Evolutionary conservation across 257 asterid species (phyloP), one percentile per base, ranked within the genome.

Genomic region (Solanum paucissectum): DNA sequence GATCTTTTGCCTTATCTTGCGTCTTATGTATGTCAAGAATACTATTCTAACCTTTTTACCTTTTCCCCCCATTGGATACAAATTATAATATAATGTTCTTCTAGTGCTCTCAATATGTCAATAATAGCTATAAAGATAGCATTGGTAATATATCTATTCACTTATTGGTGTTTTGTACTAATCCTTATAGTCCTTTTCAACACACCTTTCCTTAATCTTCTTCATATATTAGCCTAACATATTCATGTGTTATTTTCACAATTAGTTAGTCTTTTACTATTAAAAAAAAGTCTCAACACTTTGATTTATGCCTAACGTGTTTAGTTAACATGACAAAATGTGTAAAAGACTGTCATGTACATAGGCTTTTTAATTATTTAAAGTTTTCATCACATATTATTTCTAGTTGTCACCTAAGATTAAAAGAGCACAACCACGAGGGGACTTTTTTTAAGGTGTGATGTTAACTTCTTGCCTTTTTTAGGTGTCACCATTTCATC

Each of bases 11-110:
- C 44, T 83, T 40, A 23, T 36, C 86, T 90, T 92, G 95, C 94
- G 42, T 92, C 84, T 11, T 86, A 49, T 83, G 87, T 60, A 76
- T 90, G 92, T 36, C 94, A 92, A 92, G 93, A 91, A 90, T 92
- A 82, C 86, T 5, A 27, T 10, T 49, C 69, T 18, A 13, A 14
- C 44, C 88, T n/a, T 83, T 90, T 25, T 58, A 64, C 88, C 89
- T 82, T 60, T 44, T 87, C 14, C 14, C 2, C 27, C 38, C 46
- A 23, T 46, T 55, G 29, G 27, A 81, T 81, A 27, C 0, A 79
- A 58, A 58, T 58, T 38, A 42, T 74, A 20, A 69, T 69, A 69
- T 69, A 29, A 6, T 68, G 64, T 29, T 44, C 5, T 79, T 44
- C 9, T 7, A 40, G 18, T 40, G 33, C 83, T 76, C 83, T n/a